Evolutionary conservation across 306 rosid species (phyloP), one percentile per base, ranked within the genome.

Genomic region (Crotalaria pallida): DNA sequence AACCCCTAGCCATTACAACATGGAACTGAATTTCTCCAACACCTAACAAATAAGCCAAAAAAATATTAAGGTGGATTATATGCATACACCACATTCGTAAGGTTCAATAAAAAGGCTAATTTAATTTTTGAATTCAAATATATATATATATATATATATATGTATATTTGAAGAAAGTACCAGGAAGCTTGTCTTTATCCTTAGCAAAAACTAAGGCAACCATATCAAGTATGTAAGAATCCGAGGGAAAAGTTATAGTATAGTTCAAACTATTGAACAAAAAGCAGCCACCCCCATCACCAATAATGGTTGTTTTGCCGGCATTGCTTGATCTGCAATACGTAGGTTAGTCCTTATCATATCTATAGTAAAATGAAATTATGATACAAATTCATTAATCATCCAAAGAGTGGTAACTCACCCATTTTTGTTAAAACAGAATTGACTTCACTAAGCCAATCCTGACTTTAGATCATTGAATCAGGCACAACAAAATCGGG

Each of bases 161-260:
- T 16, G 8, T 45, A 10, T 24, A 24, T 24, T 1, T 24, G 1
- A 34, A 51, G 0, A 9, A 59, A 48, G 27, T 84, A 84, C 90
- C 93, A 45, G 10, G 47, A 22, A 67, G 38, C 59, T 71, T 81
- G 67, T 79, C 51, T 62, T 36, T 79, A 47, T 88, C 88, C 65
- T 40, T 69, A 18, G 81, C 88, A 17, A 88, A 82, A 22, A 84
- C 74, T 16, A 88, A 82, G 80, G 83, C 87, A 52, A 85, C 88
- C 22, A 80, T 87, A 69, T 75, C 87, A 10, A 80, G 40, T 24
- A 15, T 50, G 75, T 58, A 71, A 21, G 67, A 53, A 64, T 53
- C 38, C 16, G 69, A 58, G 51, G 65, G 69, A 71, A 21, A 10
- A 15, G 65, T 76, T 53, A 71, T 71, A 5, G 75, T 53, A 44